phyloP scores from a whole-genome alignment of 2,329 filamentous ascomycete genomes.

The Aspergillus pseudoglaucus region DNA sequence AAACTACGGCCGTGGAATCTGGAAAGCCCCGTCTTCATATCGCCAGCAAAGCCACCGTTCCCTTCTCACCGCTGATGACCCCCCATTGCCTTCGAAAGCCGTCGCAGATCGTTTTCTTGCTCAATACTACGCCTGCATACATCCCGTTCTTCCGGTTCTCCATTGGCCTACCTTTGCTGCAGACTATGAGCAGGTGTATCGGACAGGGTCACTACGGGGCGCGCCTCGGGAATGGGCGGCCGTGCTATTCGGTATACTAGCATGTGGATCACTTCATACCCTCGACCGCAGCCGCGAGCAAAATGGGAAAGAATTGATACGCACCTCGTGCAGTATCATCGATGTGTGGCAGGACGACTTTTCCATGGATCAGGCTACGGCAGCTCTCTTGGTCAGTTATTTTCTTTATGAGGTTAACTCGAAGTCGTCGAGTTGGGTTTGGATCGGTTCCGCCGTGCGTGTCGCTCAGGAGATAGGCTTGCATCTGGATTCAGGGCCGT shows the following conservation, averaged over 20 bases:
- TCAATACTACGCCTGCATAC: constrained; percentile 69
- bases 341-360: constrained; percentile 79
- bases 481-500: constrained; percentile 66
- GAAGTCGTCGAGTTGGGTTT: constrained; percentile 77
- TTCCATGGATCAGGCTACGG: constrained; percentile 66
- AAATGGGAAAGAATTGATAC: constrained; percentile 61
- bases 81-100: constrained; percentile 63
- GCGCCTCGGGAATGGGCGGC: constrained; percentile 66
- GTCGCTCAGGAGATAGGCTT: constrained; percentile 79
- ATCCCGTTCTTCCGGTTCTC: constrained; percentile 75
- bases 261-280: constrained; percentile 71
- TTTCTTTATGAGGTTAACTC: constrained; percentile 82
- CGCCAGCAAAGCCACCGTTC: constrained; percentile 48
- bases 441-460: constrained; percentile 72
- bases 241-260: constrained; percentile 75
- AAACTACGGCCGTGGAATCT: constrained; percentile 68
- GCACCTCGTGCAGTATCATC: constrained; percentile 61
- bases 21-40: constrained; percentile 68
- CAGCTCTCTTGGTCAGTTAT: constrained; percentile 66
- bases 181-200: constrained; percentile 72
- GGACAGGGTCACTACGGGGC: constrained; percentile 53
- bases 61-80: constrained; percentile 49
- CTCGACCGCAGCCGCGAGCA: constrained; percentile 50
- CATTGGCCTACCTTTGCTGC: constrained; percentile 80
- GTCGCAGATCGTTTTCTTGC: constrained; percentile 66